These are phyloP conservation scores for Kodamaea laetipori DNA, from an alignment of 805 yeast genomes.

Conservation along the genomic window DNA sequence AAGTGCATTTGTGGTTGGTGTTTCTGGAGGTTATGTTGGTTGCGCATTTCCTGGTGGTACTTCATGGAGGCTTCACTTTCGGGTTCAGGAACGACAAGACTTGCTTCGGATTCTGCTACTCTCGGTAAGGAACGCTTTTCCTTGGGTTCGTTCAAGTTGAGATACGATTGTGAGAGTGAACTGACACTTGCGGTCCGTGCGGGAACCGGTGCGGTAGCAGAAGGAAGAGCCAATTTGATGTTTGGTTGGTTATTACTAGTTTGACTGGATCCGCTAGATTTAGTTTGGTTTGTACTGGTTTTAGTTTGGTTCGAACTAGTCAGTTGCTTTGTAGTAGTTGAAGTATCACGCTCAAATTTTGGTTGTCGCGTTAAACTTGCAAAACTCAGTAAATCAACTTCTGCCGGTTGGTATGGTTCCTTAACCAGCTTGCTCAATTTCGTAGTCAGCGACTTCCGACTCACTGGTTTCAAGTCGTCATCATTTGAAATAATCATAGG, in stretches of 20 bases:
- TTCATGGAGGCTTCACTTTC: background rate
- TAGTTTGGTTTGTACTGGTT: conserved; percentile 1
- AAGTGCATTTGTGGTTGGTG: conserved; percentile 1
- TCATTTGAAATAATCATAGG: conserved; percentile 39
- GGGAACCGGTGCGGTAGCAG: conserved; percentile 12
- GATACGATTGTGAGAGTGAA: conserved; percentile 6
- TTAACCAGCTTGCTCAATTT: conserved; percentile 6
- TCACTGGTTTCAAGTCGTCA: conserved; percentile 20
- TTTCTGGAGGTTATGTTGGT: conserved; percentile 4
- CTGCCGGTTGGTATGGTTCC: conserved; percentile 48
- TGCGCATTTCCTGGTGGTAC: conserved; percentile 8
- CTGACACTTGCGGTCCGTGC: conserved; percentile 9
- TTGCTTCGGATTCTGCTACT: background rate
- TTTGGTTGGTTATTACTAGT: background rate
- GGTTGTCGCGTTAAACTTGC: conserved; percentile 48
- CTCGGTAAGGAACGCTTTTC: conserved; percentile 2
- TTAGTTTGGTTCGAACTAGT: background rate
- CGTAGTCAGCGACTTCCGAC: conserved; percentile 7
- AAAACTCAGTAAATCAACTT: conserved; percentile 46
- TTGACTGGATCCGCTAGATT: conserved; percentile 8
- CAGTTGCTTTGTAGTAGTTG: conserved; percentile 2
- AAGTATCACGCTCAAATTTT: conserved; percentile 17
- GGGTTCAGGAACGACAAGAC: background rate
- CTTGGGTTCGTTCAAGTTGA: conserved; percentile 10
- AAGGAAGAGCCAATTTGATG: conserved; percentile 1